Evolutionary conservation across 2,329 filamentous ascomycete species (phyloP), one percentile per base, ranked within the genome.

Genomic region (Ilyonectria destructans): DNA sequence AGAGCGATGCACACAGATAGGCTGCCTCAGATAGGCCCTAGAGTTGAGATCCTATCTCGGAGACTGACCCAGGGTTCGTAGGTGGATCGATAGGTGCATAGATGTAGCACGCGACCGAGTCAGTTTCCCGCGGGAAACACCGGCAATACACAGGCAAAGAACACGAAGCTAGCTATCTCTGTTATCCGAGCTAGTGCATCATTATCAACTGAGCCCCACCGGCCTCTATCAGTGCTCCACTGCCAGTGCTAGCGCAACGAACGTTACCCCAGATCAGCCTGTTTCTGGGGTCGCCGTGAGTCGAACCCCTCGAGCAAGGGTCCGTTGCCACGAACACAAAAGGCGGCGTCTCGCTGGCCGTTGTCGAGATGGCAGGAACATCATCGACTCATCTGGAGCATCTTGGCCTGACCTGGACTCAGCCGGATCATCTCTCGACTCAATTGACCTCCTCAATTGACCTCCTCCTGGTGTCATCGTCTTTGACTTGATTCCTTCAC

Each of bases 221-320:
- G 51, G 40, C 6, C 48, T 35, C 62, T 74, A 74, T 71, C 69
- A 71, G 61, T 59, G 67, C 74, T 72, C 73, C 72, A 69, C 70
- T 49, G 12, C 17, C 17, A 19, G 23, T 49, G 13, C 15, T n/a
- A 21, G 26, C n/a, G 26, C 48, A 15, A 21, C 51, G 29, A 15
- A 68, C 31, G 55, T 43, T 74, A 67, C 73, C 73, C 73, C 73
- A 35, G 73, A 74, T 70, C 62, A 61, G 45, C 63, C 56, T 49
- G 23, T 63, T 69, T 58, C 58, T 56, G 59, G 65, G 54, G 59
- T 63, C 29, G 40, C 13, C 69, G 63, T 70, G 73, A 69, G 62
- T 56, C 31, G 60, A 61, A 58, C 55, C 59, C 54, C 58, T 51
- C 58, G n/a, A 46, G 26, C 19, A 15, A 49, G 12, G 48, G 13